These are phyloP conservation scores for Sherardia arvensis DNA, from an alignment of 257 asterid species.

Conservation along the genomic window DNA sequence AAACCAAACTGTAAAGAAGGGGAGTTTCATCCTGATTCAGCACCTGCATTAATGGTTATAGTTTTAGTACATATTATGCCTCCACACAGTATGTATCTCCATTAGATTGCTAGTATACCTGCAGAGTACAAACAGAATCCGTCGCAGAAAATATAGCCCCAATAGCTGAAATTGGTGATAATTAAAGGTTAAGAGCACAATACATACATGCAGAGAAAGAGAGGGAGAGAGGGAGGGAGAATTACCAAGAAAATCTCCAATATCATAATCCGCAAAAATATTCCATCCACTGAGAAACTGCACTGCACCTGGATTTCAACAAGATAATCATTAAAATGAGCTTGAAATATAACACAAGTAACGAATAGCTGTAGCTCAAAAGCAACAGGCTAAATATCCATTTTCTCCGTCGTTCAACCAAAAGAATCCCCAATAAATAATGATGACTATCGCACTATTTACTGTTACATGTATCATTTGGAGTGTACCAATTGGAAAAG, in stretches of 20 bases:
- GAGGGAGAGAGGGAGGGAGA: neutral
- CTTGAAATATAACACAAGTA: neutral
- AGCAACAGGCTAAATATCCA: neutral
- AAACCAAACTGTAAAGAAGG: conserved; percentile 40
- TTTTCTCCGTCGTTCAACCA: neutral
- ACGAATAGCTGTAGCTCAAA: neutral
- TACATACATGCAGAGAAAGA: neutral
- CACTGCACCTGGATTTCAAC: conserved; percentile 19
- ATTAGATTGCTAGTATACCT: conserved; percentile 17
- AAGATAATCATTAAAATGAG: neutral
- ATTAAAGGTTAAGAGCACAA: neutral
- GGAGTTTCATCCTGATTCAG: conserved; percentile 43
- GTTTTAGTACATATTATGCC: neutral
- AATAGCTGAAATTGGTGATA: conserved; percentile 19
- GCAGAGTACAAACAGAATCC: conserved; percentile 48
- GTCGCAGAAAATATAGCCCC: conserved; percentile 46
- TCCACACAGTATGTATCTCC: neutral
- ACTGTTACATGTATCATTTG: neutral
- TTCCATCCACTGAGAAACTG: conserved; percentile 19
- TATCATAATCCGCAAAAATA: conserved; percentile 22
- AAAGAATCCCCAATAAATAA: neutral
- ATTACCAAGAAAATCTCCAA: conserved; percentile 42
- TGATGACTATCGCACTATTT: neutral
- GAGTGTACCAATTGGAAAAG: neutral
- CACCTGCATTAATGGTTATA: conserved; percentile 22